Evolutionary conservation across 352 stramenopile genomes (phyloP).

Genomic region (Globisporangium rhizosaccharum): DNA sequence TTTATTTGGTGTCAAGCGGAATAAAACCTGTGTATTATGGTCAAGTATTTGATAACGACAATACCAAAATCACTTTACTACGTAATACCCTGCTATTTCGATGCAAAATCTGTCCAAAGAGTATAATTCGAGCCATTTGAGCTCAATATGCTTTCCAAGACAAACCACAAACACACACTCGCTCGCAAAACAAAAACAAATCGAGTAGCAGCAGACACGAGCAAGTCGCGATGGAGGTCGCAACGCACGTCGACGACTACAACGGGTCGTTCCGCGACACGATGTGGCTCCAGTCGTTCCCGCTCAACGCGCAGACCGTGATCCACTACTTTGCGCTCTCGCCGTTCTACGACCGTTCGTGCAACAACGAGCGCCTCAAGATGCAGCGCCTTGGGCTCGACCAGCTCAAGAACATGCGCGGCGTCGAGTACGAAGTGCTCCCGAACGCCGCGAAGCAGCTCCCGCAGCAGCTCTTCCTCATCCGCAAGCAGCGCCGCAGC

Average conservation of each 20-base stretch:
- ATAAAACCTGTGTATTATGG: no score
- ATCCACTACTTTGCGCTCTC: slow-evolving; percentile 87
- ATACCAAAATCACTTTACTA: no score
- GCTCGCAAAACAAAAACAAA: no score
- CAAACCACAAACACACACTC: neutral
- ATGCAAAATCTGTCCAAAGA: no score
- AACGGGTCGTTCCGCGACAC: slow-evolving; percentile 86
- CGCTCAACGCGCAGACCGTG: slow-evolving; percentile 77
- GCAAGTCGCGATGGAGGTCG: slow-evolving; percentile 51
- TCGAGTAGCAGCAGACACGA: neutral
- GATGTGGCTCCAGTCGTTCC: slow-evolving; percentile 84
- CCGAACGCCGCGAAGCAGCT: slow-evolving; percentile 80
- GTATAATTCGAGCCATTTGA: neutral
- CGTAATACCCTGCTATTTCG: no score
- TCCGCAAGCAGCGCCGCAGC: slow-evolving; percentile 81
- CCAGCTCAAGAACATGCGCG: slow-evolving; percentile 84
- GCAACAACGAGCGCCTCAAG: slow-evolving; percentile 88
- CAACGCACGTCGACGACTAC: slow-evolving; percentile 79
- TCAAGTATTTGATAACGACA: no score
- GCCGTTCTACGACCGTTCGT: slow-evolving; percentile 86
- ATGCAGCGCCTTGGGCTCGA: slow-evolving; percentile 86
- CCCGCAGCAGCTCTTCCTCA: slow-evolving; percentile 81
- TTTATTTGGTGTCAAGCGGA: no score
- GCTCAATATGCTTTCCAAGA: neutral
- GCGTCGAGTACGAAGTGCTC: slow-evolving; percentile 86